Conservation (phyloP, 2,329 filamentous ascomycete species). For the Coleophoma eucalyptorum region DNA sequence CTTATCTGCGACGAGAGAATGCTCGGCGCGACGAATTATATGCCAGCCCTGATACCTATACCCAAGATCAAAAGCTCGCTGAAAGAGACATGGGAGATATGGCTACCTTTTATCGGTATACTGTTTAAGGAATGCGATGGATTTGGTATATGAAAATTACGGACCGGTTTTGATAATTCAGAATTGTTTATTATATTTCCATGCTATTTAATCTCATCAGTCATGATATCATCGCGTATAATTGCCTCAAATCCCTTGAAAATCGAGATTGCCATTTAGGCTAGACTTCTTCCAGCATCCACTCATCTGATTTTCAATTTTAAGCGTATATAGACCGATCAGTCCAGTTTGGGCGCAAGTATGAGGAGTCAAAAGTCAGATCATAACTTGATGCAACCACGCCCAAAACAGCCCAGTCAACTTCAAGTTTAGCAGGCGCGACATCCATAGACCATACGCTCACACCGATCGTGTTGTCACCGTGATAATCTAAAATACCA, state of each 20-base stretch:
- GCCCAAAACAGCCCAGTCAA: conserved; percentile 51
- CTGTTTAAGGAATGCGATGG: neutral
- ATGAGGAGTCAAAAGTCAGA: conserved; percentile 41
- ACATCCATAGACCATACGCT: conserved; percentile 50
- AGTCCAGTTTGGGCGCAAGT: conserved; percentile 48
- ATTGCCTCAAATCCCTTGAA: too few species aligned
- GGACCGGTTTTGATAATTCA: too few species aligned
- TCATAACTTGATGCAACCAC: conserved; percentile 49
- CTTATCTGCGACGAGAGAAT: conserved; percentile 40
- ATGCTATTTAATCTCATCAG: too few species aligned
- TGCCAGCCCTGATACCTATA: neutral
- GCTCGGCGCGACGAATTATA: conserved; percentile 31
- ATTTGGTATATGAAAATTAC: too few species aligned
- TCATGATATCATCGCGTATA: too few species aligned
- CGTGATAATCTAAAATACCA: conserved; percentile 53
- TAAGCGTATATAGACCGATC: conserved; percentile 11
- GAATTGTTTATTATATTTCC: too few species aligned
- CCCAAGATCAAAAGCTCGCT: neutral
- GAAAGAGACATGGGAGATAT: neutral
- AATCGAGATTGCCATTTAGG: too few species aligned
- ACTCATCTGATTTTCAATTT: neutral
- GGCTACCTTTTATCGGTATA: neutral
- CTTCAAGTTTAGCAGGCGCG: conserved; percentile 11
- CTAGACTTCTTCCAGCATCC: neutral
- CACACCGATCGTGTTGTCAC: conserved; percentile 53